Evolutionary conservation across 805 yeast species (phyloP).

Genomic region (Starmerella powellii): DNA sequence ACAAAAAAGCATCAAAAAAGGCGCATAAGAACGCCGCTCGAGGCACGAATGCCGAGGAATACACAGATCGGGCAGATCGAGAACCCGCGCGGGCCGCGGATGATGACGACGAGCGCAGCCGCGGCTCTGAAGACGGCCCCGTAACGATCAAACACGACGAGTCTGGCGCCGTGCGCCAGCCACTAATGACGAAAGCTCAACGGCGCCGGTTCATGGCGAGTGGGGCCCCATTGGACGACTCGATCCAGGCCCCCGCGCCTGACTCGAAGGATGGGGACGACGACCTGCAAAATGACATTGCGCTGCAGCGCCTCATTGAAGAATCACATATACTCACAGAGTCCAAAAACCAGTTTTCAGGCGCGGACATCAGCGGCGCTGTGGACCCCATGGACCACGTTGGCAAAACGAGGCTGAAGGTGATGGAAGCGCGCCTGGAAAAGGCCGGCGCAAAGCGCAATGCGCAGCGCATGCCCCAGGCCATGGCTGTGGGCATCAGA

Average conservation of each 20-base stretch:
- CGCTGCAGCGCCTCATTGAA: conserved; percentile 49
- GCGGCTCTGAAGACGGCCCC: conserved; percentile 21
- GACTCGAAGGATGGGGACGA: conserved; percentile 31
- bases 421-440: conserved; percentile 30
- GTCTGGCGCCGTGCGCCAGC: not conserved
- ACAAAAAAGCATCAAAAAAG: no score
- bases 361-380: conserved; percentile 28
- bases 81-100: not conserved
- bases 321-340: conserved; percentile 53
- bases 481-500: conserved; percentile 74
- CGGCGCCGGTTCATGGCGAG: conserved; percentile 22
- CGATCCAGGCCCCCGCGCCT: conserved; percentile 8
- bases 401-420: conserved; percentile 31
- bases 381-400: conserved; percentile 29
- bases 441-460: conserved; percentile 30
- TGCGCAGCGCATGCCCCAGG: conserved; percentile 78
- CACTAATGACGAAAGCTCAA: conserved; percentile 20
- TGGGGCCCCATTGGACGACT: conserved; percentile 27
- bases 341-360: conserved; percentile 22
- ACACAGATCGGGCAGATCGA: no score
- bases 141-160: conserved; percentile 29
- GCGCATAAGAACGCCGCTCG: no score
- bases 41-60: no score
- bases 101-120: not conserved
- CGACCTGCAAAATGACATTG: conserved; percentile 53